Evolutionary conservation across 2,329 filamentous ascomycete species (phyloP).

Genomic region (Myrmaecium sp.): DNA sequence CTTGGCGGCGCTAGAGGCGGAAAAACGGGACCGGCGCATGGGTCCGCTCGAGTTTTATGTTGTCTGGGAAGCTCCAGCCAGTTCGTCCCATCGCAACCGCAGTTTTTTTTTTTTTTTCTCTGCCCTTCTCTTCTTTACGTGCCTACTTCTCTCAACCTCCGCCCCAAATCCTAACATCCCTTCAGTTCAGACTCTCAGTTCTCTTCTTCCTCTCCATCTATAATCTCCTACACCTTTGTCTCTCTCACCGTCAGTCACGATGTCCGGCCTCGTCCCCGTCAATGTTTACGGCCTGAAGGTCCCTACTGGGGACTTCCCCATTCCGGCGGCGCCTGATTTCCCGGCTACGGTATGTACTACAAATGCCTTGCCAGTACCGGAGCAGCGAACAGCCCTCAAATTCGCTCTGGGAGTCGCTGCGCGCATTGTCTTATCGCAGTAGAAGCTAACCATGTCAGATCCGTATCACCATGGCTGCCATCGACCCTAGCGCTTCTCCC

Average conservation of each 20-base stretch:
- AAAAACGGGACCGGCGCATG: too few relatives aligned
- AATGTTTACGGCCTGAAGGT: constrained; percentile 87
- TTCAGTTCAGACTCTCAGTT: neutral
- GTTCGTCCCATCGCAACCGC: too few relatives aligned
- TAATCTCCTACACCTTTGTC: constrained; percentile 2
- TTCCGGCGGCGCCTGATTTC: constrained; percentile 63
- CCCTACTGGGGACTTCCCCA: constrained; percentile 65
- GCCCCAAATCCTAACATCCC: neutral
- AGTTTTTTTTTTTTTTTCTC: constrained; percentile 5
- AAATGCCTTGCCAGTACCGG: constrained; percentile 1
- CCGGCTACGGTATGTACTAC: constrained; percentile 58
- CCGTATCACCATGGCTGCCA: constrained; percentile 95
- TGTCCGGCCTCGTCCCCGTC: constrained; percentile 35
- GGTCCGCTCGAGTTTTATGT: too few relatives aligned
- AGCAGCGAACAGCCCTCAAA: too few relatives aligned
- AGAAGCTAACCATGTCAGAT: constrained; percentile 40
- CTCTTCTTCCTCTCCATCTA: constrained; percentile 2
- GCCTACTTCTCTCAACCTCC: neutral
- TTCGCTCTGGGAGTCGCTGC: neutral
- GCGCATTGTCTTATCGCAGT: constrained; percentile 3
- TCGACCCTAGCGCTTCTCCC: constrained; percentile 66
- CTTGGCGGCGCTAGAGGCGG: too few relatives aligned
- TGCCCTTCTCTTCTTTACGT: neutral
- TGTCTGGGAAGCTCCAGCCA: too few relatives aligned
- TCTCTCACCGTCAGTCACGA: constrained; percentile 9